Conservation (phyloP, 1,284 basidiomycete genomes). For the Papiliotrema fonsecae region DNA sequence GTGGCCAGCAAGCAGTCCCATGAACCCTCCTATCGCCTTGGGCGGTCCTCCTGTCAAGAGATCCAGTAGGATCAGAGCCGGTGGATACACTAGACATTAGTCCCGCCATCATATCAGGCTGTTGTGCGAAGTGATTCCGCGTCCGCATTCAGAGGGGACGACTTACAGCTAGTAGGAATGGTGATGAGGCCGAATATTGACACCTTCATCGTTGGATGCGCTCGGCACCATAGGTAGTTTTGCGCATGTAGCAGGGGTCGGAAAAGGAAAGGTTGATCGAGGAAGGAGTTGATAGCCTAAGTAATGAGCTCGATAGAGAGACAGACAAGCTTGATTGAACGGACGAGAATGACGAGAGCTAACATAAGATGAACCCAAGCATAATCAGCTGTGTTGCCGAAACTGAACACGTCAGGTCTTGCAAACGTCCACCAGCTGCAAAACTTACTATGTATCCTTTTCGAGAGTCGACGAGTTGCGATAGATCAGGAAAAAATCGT, state of each 20-base stretch:
- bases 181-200: constrained; percentile 44
- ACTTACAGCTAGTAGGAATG: constrained; percentile 43
- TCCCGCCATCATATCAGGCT: background rate
- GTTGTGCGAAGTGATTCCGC: background rate
- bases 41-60: constrained; percentile 32
- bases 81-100: constrained; percentile 38
- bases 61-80: constrained; percentile 38
- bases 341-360: constrained; percentile 25
- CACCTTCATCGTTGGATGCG: constrained; percentile 41
- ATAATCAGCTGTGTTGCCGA: constrained; percentile 37
- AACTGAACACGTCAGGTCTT: constrained; percentile 17
- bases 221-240: constrained; percentile 43
- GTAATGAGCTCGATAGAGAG: background rate
- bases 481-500: constrained; percentile 44
- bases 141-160: no score
- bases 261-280: constrained; percentile 41
- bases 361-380: constrained; percentile 42
- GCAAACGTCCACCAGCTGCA: no score
- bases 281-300: constrained; percentile 32
- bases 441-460: constrained; percentile 30
- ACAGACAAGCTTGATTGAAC: background rate
- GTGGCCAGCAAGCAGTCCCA: constrained; percentile 44
- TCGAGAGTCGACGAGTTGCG: constrained; percentile 43
- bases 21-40: constrained; percentile 31
- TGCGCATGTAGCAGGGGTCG: constrained; percentile 40